Conservation (phyloP, 1,284 basidiomycete species). For the Mycosarcoma mackinlayi region DNA sequence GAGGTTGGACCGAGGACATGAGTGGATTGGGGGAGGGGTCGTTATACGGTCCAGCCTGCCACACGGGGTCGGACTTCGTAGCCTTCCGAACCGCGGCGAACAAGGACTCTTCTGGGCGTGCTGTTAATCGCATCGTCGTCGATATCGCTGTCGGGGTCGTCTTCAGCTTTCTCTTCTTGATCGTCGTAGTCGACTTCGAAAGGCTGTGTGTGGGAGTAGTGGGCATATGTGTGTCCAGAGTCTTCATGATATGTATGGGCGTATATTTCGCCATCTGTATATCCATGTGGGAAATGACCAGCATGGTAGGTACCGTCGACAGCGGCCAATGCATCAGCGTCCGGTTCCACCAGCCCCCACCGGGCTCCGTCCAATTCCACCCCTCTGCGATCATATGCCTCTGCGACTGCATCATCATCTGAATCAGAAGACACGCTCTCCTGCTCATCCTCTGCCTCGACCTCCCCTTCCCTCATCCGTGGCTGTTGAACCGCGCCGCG, state of each 20-base stretch:
- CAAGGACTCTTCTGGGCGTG: neutral
- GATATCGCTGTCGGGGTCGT: neutral
- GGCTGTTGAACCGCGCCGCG: neutral
- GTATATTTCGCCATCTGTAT: no score
- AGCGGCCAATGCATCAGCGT: slow-evolving; percentile 1
- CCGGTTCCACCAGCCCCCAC: neutral
- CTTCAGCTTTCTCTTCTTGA: neutral
- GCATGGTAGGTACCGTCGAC: neutral
- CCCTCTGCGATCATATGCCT: no score
- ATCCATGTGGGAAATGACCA: no score
- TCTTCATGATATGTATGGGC: no score
- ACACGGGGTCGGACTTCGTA: slow-evolving; percentile 41
- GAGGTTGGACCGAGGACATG: no score
- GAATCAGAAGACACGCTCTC: slow-evolving; percentile 15
- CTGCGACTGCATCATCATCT: slow-evolving; percentile 17
- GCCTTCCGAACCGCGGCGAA: slow-evolving; percentile 46
- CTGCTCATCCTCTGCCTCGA: neutral
- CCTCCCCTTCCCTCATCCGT: neutral
- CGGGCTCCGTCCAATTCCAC: no score
- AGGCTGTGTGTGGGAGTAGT: no score
- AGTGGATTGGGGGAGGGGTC: neutral
- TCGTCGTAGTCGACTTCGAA: slow-evolving; percentile 4
- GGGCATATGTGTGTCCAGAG: neutral
- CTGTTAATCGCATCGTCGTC: neutral
- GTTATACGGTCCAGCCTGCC: slow-evolving; percentile 14